phyloP scores from a whole-genome alignment of 106 monocot genomes.

The Dioscorea dumetorum region DNA sequence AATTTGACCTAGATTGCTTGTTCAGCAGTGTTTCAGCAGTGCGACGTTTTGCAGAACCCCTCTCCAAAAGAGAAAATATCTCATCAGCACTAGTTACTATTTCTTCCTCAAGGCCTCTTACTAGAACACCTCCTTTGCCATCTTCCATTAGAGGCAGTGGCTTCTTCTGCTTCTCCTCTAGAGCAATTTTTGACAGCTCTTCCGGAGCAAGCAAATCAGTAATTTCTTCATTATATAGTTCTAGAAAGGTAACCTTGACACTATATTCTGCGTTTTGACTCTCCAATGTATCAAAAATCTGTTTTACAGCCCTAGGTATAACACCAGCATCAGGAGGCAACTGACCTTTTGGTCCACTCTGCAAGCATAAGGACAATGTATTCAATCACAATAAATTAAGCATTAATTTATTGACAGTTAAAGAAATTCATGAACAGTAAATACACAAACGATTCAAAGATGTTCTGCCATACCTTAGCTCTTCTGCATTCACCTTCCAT shows the following conservation, averaged over 20 bases:
- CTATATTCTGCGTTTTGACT: constrained; percentile 96
- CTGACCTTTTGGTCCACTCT: constrained; percentile 65
- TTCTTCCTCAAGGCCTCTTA: constrained; percentile 90
- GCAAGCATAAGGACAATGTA: constrained; percentile 15
- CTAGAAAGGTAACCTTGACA: constrained; percentile 94
- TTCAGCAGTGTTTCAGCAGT: constrained; percentile 97
- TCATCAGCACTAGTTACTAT: constrained; percentile 87
- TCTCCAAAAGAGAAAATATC: constrained; percentile 89
- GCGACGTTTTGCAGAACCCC: constrained; percentile 86
- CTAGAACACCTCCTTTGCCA: constrained; percentile 94
- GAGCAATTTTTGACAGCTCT: constrained; percentile 68
- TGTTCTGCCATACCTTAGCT: constrained; percentile 45
- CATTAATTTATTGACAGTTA: too few relatives aligned
- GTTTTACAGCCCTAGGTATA: constrained; percentile 93
- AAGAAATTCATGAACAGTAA: too few relatives aligned
- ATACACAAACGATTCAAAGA: too few relatives aligned
- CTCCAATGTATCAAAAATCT: constrained; percentile 97
- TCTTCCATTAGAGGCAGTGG: constrained; percentile 94
- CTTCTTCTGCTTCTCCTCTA: constrained; percentile 91
- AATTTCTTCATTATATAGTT: constrained; percentile 99
- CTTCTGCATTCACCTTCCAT: constrained; percentile 97
- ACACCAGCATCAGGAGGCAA: constrained; percentile 89
- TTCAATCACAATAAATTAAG: too few relatives aligned
- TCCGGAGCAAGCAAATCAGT: constrained; percentile 95
- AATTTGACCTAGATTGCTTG: constrained; percentile 85